Evolutionary conservation across 768 basidiomycete genomes (phyloP), one percentile per base, ranked within the genome.

Genomic region (Suillus luteus): DNA sequence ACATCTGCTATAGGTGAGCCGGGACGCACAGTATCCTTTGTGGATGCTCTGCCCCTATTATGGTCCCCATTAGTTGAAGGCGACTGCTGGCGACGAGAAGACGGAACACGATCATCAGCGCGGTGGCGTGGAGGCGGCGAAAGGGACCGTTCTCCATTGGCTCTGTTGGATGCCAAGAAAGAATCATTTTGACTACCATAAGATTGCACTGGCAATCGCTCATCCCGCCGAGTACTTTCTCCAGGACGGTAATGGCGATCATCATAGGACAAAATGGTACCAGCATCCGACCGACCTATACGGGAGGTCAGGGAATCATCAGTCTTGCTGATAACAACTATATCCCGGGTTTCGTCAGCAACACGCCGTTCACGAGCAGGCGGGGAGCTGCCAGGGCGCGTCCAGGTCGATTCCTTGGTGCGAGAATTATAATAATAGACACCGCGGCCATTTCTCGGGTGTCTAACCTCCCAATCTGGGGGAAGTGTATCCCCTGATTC

Each of bases 171-270:
- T 24, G 75, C 65, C 64, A 74, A 66, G 38, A 73, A 71, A 1
- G 70, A 59, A 63, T 73, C 76, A 62, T 63, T 61, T 60, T 61
- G 37, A 40, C 63, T 63, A 60, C 59, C 66, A 54, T 74, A 70
- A 63, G 70, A 43, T 1, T 76, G 59, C 3, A 62, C 38, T 55
- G 24, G 38, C 6, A 68, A 63, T 51, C 71, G 71, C 60, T 77
- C 74, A 40, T 75, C 75, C 24, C 74, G 66, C 2, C 74, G 70
- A 64, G 41, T 55, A 12, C 67, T 52, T 41, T 75, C 74, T 51
- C 72, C 79, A 40, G 88, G 87, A 55, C 87, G 84, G 72, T 90
- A 90, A 72, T 89, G 86, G 35, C 89, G 83, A 71, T 89, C 89
- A 62, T 83, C 78, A 62, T 82, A 86, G 19, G 85, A 81, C 62